Evolutionary conservation across 306 rosid species (phyloP).

Genomic region (Quillaja saponaria): DNA sequence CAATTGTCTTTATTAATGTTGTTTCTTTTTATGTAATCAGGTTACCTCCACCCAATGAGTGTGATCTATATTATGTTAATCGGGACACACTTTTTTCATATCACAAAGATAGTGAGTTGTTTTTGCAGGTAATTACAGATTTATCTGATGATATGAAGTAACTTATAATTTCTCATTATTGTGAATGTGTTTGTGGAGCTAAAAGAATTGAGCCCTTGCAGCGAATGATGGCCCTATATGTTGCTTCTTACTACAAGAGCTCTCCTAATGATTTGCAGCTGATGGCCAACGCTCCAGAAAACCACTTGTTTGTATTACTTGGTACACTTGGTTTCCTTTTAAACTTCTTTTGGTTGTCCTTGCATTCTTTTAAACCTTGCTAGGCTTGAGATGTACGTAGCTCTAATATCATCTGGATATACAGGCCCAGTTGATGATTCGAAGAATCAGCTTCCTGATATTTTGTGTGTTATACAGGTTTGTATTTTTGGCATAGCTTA

Average conservation of each 20-base stretch:
- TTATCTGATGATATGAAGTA: constrained; percentile 22
- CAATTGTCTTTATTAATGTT: constrained; percentile 24
- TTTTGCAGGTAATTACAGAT: constrained; percentile 72
- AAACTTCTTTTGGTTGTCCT: background rate
- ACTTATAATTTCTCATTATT: constrained; percentile 12
- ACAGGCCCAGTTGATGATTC: constrained; percentile 96
- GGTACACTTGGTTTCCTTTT: constrained; percentile 52
- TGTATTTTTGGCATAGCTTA: constrained; percentile 30
- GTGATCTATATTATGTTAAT: constrained; percentile 89
- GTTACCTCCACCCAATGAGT: constrained; percentile 78
- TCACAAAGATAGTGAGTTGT: constrained; percentile 90
- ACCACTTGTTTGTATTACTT: constrained; percentile 90
- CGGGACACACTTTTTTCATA: constrained; percentile 95
- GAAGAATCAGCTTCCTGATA: constrained; percentile 92
- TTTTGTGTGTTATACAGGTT: constrained; percentile 96
- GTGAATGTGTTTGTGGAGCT: constrained; percentile 12
- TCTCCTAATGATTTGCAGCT: constrained; percentile 96
- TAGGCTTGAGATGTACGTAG: constrained; percentile 17
- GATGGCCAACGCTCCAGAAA: constrained; percentile 98
- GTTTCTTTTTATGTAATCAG: constrained; percentile 42
- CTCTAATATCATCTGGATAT: constrained; percentile 30
- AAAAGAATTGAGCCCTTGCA: constrained; percentile 43
- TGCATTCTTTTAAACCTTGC: constrained; percentile 4
- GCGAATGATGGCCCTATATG: constrained; percentile 98
- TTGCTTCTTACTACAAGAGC: constrained; percentile 96